phyloP scores from a whole-genome alignment of 257 asterid genomes.

The Solanum lycopersicoides region DNA sequence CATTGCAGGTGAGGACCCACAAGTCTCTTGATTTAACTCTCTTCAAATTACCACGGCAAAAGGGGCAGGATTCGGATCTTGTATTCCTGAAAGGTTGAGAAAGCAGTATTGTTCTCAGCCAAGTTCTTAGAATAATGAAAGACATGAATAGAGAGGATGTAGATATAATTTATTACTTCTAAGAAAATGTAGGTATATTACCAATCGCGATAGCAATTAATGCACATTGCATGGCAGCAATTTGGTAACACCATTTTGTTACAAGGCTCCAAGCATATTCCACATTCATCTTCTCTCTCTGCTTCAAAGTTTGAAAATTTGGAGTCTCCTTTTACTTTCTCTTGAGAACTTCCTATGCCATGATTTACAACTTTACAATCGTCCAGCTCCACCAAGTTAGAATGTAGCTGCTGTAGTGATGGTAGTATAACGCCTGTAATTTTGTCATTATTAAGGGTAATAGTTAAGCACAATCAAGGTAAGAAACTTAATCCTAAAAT shows the following conservation, averaged over 20 bases:
- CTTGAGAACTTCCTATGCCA: slow-evolving; percentile 10
- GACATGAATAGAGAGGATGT: background rate
- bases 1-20: slow-evolving; percentile 73
- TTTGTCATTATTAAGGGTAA: background rate
- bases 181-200: slow-evolving; percentile 22
- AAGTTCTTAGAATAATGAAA: background rate
- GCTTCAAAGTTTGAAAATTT: slow-evolving; percentile 22
- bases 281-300: slow-evolving; percentile 56
- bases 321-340: slow-evolving; percentile 29
- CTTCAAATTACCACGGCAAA: slow-evolving; percentile 73
- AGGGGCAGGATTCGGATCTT: slow-evolving; percentile 83
- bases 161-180: background rate
- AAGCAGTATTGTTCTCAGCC: background rate
- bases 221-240: slow-evolving; percentile 95
- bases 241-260: slow-evolving; percentile 81
- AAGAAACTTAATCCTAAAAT: background rate
- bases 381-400: slow-evolving; percentile 35
- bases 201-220: slow-evolving; percentile 88
- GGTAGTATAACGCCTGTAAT: slow-evolving; percentile 78
- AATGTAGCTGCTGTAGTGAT: slow-evolving; percentile 66
- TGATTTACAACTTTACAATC: slow-evolving; percentile 8
- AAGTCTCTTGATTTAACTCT: slow-evolving; percentile 69
- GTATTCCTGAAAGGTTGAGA: slow-evolving; percentile 43
- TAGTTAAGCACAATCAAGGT: background rate
- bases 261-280: slow-evolving; percentile 83